phyloP scores from a whole-genome alignment of 768 basidiomycete species.

The Trametes elegans region DNA sequence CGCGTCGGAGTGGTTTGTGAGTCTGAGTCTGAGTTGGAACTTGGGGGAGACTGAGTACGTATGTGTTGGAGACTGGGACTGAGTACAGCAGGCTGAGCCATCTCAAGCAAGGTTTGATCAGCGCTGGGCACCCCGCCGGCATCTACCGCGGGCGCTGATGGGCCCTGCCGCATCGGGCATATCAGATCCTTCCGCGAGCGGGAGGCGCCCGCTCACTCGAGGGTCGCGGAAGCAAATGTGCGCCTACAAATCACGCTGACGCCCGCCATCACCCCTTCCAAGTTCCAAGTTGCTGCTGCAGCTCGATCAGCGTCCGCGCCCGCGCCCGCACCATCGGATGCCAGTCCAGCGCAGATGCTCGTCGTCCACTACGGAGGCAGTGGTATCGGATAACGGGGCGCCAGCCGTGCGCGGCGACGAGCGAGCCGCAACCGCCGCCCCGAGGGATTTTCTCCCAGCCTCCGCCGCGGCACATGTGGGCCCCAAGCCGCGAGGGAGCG shows the following conservation, averaged over 20 bases:
- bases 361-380: too few species aligned
- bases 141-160: background rate
- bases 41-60: too few species aligned
- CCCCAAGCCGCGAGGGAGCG: slow-evolving; percentile 12
- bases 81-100: too few species aligned
- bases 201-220: background rate
- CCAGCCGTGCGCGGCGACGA: too few species aligned
- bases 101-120: too few species aligned
- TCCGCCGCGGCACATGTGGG: slow-evolving; percentile 8
- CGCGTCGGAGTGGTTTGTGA: too few species aligned
- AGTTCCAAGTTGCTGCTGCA: too few species aligned
- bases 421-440: background rate
- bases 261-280: too few species aligned
- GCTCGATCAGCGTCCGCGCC: background rate
- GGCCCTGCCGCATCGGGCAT: slow-evolving; percentile 9
- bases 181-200: slow-evolving; percentile 16
- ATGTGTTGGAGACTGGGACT: too few species aligned
- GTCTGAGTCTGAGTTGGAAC: too few species aligned
- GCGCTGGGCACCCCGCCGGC: too few species aligned
- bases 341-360: background rate
- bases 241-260: slow-evolving; percentile 17
- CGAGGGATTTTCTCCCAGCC: slow-evolving; percentile 9
- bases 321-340: background rate
- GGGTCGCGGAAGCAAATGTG: slow-evolving; percentile 21
- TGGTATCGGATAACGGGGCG: too few species aligned